Evolutionary conservation across 2,329 filamentous ascomycete genomes (phyloP), one percentile per base, ranked within the genome.

Genomic region (Colletotrichum eleusines): DNA sequence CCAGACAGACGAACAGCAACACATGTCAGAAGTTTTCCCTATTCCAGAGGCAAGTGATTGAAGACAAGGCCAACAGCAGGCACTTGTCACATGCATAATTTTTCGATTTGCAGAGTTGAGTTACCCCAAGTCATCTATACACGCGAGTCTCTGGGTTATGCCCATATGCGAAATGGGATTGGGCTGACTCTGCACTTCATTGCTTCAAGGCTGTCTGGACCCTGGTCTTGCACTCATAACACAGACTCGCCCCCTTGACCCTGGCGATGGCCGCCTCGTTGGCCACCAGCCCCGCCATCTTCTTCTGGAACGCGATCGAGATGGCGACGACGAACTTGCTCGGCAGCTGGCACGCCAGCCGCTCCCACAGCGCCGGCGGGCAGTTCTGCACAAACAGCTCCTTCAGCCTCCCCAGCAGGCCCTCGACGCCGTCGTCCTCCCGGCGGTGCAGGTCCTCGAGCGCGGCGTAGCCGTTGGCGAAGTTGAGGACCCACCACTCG

Each of bases 181-280:
- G 26, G 31, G 1, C 7, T 2, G 53, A 18, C 33, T 38, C n/a
- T 61, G 7, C 18, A 2, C 28, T 7, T 51, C 23, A 62, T 40
- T 46, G 23, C 33, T 62, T 62, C 59, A 62, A 16, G 28, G 59
- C 65, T 26, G 28, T 38, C 57, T 70, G 67, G 7, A 70, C 67
- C 57, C 67, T 70, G 14, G 63, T 57, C 63, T 70, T 70, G 35
- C 67, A 70, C 63, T 70, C 67, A 31, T 70, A 70, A 57, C 67
- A 70, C 63, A 70, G 14, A 14, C 63, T 67, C 40, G 67, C 57
- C 26, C 66, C 63, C 18, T 57, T 67, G 1, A 70, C 67, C 63
- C 67, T 57, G 33, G n/a, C 63, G 33, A 70, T 67, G 16, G 67
- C 67, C 55, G 67, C 67, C 33, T 70, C 67, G 33, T 62, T 66